Evolutionary conservation across 2,329 filamentous ascomycete genomes (phyloP).

Genomic region (Fusarium piperis): DNA sequence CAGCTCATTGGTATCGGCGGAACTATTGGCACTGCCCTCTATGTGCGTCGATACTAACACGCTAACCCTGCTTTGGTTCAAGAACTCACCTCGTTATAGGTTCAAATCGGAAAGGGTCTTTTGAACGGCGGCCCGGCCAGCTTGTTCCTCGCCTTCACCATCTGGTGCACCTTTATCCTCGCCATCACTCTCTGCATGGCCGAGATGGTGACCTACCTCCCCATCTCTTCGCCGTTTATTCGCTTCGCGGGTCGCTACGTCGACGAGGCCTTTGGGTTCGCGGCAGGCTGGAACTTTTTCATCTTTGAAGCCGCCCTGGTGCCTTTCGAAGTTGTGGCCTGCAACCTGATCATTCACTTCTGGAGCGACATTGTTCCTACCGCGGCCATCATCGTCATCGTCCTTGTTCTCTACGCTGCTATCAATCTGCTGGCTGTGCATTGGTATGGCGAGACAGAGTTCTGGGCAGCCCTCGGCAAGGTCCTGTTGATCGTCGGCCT

Average conservation of each 20-base stretch:
- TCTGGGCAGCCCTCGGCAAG: conserved; percentile 77
- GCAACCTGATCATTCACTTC: conserved; percentile 70
- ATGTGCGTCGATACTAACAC: conserved; percentile 49
- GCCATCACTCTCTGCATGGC: conserved; percentile 70
- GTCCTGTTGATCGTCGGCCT: conserved; percentile 77
- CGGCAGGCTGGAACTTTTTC: conserved; percentile 80
- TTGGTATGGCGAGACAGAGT: conserved; percentile 82
- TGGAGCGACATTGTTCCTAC: conserved; percentile 70
- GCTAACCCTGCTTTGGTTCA: background rate
- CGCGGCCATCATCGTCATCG: conserved; percentile 68
- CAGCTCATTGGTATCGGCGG: conserved; percentile 71
- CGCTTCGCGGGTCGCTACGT: conserved; percentile 80
- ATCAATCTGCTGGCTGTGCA: conserved; percentile 79
- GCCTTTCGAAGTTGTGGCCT: conserved; percentile 74
- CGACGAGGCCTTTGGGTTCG: conserved; percentile 78
- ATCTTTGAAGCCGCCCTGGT: conserved; percentile 74
- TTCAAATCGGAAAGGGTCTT: conserved; percentile 66
- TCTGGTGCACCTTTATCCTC: conserved; percentile 71
- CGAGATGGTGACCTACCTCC: conserved; percentile 81
- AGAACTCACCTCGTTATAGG: conserved; percentile 40
- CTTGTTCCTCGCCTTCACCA: conserved; percentile 67
- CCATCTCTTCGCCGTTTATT: conserved; percentile 82
- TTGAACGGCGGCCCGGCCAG: conserved; percentile 68
- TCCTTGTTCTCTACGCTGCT: conserved; percentile 55
- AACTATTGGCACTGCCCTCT: conserved; percentile 70